These are phyloP conservation scores for Aspergillus ibericus DNA, from an alignment of 2,329 filamentous ascomycete species.

Conservation along the genomic window DNA sequence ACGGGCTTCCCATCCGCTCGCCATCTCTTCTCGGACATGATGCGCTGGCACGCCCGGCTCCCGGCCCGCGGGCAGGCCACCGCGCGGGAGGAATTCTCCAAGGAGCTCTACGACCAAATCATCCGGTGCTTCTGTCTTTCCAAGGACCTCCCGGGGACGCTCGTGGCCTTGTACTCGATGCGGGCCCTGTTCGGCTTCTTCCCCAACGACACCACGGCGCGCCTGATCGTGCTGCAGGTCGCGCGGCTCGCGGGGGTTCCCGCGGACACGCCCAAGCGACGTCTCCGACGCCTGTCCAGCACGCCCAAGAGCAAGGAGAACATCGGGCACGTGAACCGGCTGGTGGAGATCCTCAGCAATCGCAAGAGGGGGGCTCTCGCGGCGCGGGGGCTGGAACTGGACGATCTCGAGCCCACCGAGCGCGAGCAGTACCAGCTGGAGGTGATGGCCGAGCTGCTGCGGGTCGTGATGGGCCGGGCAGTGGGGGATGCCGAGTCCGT, in stretches of 20 bases:
- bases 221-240: conserved; percentile 51
- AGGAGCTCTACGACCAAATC: conserved; percentile 54
- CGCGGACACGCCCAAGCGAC: conserved; percentile 33
- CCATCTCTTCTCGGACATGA: conserved; percentile 51
- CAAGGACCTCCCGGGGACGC: conserved; percentile 50
- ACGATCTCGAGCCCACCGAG: conserved; percentile 39
- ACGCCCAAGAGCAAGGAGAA: conserved; percentile 47
- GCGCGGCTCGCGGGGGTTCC: conserved; percentile 45
- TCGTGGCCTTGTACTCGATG: conserved; percentile 52
- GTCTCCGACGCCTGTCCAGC: conserved; percentile 42
- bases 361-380: conserved; percentile 35
- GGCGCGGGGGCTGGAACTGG: conserved; percentile 33
- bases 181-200: conserved; percentile 45
- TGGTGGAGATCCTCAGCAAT: conserved; percentile 46
- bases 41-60: conserved; percentile 44
- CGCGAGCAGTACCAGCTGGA: conserved; percentile 44
- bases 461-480: conserved; percentile 41
- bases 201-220: conserved; percentile 49
- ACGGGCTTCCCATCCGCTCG: conserved; percentile 48
- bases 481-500: conserved; percentile 28
- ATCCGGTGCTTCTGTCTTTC: conserved; percentile 53
- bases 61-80: conserved; percentile 28
- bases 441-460: conserved; percentile 42
- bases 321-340: conserved; percentile 44
- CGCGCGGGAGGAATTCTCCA: conserved; percentile 43